Conservation (phyloP, 2,329 filamentous ascomycete genomes). For the Hortaea werneckii region DNA sequence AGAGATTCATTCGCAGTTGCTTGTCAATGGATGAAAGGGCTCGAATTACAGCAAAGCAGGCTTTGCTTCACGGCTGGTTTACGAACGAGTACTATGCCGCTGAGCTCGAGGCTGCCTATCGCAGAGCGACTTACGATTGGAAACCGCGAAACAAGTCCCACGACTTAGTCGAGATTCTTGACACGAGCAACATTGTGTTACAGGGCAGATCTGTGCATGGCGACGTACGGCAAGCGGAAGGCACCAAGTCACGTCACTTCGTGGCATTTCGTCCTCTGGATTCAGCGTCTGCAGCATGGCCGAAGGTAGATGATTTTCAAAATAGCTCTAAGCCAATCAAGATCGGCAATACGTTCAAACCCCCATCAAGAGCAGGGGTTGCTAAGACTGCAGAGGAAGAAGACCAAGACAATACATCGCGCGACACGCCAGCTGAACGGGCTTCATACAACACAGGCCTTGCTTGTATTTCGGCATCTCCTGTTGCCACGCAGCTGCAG, state of each 20-base stretch:
- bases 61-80: conserved; percentile 48
- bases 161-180: conserved; percentile 6
- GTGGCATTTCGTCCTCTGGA: too few species aligned
- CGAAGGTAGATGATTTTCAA: too few species aligned
- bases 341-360: too few species aligned
- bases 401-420: too few species aligned
- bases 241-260: neutral
- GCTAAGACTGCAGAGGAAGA: too few species aligned
- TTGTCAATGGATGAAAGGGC: conserved; percentile 39
- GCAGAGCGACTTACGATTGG: conserved; percentile 41
- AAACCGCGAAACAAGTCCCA: conserved; percentile 22
- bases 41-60: conserved; percentile 45
- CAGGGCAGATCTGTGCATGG: neutral
- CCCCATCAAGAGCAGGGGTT: too few species aligned
- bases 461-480: neutral
- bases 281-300: too few species aligned
- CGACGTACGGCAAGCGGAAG: neutral
- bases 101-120: conserved; percentile 42
- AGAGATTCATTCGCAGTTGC: conserved; percentile 44
- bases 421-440: too few species aligned
- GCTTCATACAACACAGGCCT: neutral
- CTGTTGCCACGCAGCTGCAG: neutral
- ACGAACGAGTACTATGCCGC: conserved; percentile 37
- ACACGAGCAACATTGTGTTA: conserved; percentile 7
- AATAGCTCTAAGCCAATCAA: too few species aligned